These are phyloP conservation scores for Monosporascus sp. DNA, from an alignment of 2,329 filamentous ascomycete genomes.

Conservation along the genomic window DNA sequence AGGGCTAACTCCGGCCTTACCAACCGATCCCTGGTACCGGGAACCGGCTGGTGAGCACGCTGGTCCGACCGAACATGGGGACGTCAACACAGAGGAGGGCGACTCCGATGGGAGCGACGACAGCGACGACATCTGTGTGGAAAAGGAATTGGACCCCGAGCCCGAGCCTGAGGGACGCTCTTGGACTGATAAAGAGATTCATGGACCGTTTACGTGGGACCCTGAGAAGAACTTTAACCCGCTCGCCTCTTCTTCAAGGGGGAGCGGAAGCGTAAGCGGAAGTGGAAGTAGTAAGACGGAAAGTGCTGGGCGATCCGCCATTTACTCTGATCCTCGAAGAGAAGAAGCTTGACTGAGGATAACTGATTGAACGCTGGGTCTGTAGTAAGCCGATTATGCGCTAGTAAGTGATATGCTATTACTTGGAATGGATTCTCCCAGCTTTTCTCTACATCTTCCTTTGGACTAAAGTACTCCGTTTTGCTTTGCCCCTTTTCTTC, in stretches of 20 bases:
- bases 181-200: background rate
- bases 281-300: background rate
- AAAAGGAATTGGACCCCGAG: background rate
- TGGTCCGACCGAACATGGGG: too few relatives aligned
- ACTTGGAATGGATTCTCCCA: too few relatives aligned
- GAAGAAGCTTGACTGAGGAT: too few relatives aligned
- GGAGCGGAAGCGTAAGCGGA: background rate
- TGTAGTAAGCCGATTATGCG: too few relatives aligned
- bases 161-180: background rate
- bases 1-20: background rate
- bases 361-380: too few relatives aligned
- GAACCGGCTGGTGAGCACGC: background rate
- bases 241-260: background rate
- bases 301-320: too few relatives aligned
- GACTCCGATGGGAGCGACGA: background rate
- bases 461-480: too few relatives aligned
- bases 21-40: background rate
- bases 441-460: too few relatives aligned
- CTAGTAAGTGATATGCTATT: too few relatives aligned
- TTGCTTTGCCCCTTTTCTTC: too few relatives aligned
- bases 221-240: background rate
- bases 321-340: too few relatives aligned
- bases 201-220: background rate
- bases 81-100: too few relatives aligned
- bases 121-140: background rate